A percentile compares a stretch with the other conserved stretches of the same genome.
Conservation (phyloP, 441 rosid genomes). For the Croton laevigatus region DNA sequence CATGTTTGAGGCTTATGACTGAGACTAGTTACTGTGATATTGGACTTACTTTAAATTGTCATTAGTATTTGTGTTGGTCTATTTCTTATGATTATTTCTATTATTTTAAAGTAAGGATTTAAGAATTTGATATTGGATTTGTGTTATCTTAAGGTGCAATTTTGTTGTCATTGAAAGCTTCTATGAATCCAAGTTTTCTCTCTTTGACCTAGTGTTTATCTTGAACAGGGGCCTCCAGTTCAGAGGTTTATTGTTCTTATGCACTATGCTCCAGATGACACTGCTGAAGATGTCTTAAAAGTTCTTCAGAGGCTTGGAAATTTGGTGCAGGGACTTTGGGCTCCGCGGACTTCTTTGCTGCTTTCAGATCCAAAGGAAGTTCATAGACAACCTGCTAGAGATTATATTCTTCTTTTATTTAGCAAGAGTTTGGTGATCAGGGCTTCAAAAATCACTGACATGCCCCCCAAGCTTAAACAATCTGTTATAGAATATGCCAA, state of each 20-base stretch:
- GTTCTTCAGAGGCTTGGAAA: slow-evolving; percentile 53
- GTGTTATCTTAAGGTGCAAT: neutral
- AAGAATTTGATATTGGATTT: neutral
- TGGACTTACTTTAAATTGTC: neutral
- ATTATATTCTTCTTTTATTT: slow-evolving; percentile 59
- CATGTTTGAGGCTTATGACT: neutral
- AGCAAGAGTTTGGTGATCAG: slow-evolving; percentile 44
- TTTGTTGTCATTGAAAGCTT: neutral
- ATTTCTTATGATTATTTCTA: neutral
- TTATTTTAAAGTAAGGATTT: neutral
- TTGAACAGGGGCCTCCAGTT: slow-evolving; percentile 49
- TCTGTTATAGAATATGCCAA: slow-evolving; percentile 35
- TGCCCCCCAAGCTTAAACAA: slow-evolving; percentile 29
- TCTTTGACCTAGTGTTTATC: slow-evolving; percentile 8
- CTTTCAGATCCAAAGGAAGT: slow-evolving; percentile 16
- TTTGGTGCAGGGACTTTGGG: slow-evolving; percentile 90
- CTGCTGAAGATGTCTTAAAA: slow-evolving; percentile 48
- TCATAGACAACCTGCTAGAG: slow-evolving; percentile 41
- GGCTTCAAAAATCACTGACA: slow-evolving; percentile 30
- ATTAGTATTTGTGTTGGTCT: neutral
- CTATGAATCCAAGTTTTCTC: slow-evolving; percentile 1
- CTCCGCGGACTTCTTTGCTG: slow-evolving; percentile 48
- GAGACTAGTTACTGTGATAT: neutral
- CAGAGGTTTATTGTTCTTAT: slow-evolving; percentile 58
- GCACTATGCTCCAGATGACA: slow-evolving; percentile 54